A percentile compares a stretch with the other conserved stretches of the same genome.
Evolutionary conservation across 2,329 filamentous ascomycete species (phyloP).

Genomic region (Corinectria fuckeliana): DNA sequence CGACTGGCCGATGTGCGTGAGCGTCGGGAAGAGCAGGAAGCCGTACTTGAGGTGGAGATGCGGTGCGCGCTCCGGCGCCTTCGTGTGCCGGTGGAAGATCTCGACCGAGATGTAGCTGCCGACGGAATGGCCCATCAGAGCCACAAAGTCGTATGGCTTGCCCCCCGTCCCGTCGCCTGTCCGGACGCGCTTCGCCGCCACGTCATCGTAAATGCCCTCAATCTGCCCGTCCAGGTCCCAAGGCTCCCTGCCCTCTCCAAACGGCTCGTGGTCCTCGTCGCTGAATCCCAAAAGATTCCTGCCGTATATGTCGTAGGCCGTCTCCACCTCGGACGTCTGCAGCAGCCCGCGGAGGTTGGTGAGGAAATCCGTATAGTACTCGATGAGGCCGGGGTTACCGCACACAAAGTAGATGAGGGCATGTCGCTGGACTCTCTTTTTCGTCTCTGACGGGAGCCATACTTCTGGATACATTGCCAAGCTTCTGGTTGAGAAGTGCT

Average conservation of each 20-base stretch:
- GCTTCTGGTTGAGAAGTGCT: not conserved
- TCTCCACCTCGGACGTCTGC: slow-evolving; percentile 46
- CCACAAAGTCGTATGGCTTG: slow-evolving; percentile 60
- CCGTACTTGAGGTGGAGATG: slow-evolving; percentile 56
- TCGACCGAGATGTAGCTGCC: slow-evolving; percentile 76
- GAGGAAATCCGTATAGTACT: slow-evolving; percentile 75
- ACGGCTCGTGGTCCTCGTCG: slow-evolving; percentile 58
- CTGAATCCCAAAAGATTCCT: slow-evolving; percentile 65
- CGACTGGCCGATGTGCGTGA: slow-evolving; percentile 72
- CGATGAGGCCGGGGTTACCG: slow-evolving; percentile 78
- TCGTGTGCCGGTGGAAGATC: slow-evolving; percentile 64
- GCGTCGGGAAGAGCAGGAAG: slow-evolving; percentile 75
- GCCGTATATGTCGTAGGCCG: slow-evolving; percentile 62
- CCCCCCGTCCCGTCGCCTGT: slow-evolving; percentile 35
- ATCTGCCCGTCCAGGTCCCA: slow-evolving; percentile 63
- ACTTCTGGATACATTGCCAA: slow-evolving; percentile 35
- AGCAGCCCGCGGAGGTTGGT: slow-evolving; percentile 61
- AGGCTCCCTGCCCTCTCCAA: slow-evolving; percentile 50
- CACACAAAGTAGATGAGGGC: slow-evolving; percentile 74
- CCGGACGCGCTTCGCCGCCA: slow-evolving; percentile 43
- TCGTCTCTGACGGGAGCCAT: slow-evolving; percentile 39
- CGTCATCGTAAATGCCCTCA: slow-evolving; percentile 47
- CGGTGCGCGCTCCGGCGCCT: slow-evolving; percentile 42
- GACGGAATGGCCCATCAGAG: slow-evolving; percentile 77
- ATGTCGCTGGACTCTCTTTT: slow-evolving; percentile 31